These are phyloP conservation scores for Hemerocallis citrina DNA, from an alignment of 106 monocot genomes.

Conservation along the genomic window DNA sequence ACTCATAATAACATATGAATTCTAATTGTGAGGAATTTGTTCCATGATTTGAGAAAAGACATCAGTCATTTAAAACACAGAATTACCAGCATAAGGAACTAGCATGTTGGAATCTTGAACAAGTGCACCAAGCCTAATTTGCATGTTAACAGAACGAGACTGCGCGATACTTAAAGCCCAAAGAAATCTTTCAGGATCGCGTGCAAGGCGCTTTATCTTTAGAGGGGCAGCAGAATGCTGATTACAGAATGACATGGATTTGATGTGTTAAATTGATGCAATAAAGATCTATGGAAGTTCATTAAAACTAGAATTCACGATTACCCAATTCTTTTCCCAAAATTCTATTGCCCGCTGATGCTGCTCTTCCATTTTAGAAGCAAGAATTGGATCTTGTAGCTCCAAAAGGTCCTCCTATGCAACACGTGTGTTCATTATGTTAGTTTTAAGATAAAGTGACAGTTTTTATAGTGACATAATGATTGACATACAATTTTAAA, in stretches of 20 bases:
- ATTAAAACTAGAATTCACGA: neutral
- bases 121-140: conserved; percentile 76
- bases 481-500: neutral
- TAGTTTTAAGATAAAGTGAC: neutral
- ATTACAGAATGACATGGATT: conserved; percentile 8
- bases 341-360: conserved; percentile 61
- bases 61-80: neutral
- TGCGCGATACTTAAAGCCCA: conserved; percentile 88
- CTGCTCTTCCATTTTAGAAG: conserved; percentile 51
- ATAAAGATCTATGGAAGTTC: neutral
- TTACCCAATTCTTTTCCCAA: conserved; percentile 97
- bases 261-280: conserved; percentile 9
- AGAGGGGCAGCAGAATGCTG: conserved; percentile 81
- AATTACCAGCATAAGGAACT: conserved; percentile 90
- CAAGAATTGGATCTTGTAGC: conserved; percentile 64
- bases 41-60: neutral
- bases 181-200: conserved; percentile 73
- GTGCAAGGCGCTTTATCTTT: conserved; percentile 89
- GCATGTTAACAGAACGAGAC: conserved; percentile 55
- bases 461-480: neutral
- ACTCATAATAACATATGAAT: neutral
- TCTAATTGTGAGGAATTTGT: neutral
- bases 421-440: conserved; percentile 4
- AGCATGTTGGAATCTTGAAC: conserved; percentile 73
- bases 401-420: conserved; percentile 77